A percentile compares a stretch with the other conserved stretches of the same genome.
phyloP scores from a whole-genome alignment of 23 red algal genomes.

The Pyropia yezoensis region DNA sequence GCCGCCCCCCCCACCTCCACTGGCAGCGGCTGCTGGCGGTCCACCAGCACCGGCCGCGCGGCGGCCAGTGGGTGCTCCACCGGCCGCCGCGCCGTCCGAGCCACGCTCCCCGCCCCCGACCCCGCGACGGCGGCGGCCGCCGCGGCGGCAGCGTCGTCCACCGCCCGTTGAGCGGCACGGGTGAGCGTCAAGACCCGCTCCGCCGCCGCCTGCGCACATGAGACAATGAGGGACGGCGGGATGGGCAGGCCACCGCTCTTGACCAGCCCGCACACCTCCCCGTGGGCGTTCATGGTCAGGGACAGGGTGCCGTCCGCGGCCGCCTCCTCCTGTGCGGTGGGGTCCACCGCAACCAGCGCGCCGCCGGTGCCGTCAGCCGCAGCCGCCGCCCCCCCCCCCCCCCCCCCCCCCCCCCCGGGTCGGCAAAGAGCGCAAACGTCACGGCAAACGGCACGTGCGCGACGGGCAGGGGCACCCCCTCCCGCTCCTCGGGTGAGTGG shows the following conservation, averaged over 20 bases:
- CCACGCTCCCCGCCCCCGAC: no score
- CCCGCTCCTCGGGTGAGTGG: conserved; percentile 49
- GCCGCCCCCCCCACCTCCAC: no score
- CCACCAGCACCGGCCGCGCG: conserved; percentile 26
- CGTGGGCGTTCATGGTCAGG: conserved; percentile 64
- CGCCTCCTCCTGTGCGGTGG: conserved; percentile 50
- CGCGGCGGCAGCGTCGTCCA: conserved; percentile 19
- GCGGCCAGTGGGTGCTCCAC: conserved; percentile 24
- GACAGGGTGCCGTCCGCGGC: conserved; percentile 38
- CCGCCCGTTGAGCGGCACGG: conserved; percentile 5
- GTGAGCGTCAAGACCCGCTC: conserved; percentile 18
- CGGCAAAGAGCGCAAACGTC: conserved; percentile 60
- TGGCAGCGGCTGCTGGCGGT: conserved; percentile 6
- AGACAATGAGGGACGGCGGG: conserved; percentile 5
- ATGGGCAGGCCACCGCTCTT: conserved; percentile 64
- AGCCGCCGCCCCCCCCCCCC: conserved; percentile 1
- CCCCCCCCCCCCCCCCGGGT: neutral
- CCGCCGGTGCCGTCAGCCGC: neutral
- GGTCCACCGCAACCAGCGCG: conserved; percentile 35
- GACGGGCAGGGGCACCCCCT: conserved; percentile 53
- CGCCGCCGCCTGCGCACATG: conserved; percentile 15
- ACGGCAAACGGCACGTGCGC: conserved; percentile 52
- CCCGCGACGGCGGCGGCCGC: no score
- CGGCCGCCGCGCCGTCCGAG: no score
- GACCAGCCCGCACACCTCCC: conserved; percentile 69